phyloP scores from a whole-genome alignment of 2,329 filamentous ascomycete genomes.

The Stemphylium lycopersici region DNA sequence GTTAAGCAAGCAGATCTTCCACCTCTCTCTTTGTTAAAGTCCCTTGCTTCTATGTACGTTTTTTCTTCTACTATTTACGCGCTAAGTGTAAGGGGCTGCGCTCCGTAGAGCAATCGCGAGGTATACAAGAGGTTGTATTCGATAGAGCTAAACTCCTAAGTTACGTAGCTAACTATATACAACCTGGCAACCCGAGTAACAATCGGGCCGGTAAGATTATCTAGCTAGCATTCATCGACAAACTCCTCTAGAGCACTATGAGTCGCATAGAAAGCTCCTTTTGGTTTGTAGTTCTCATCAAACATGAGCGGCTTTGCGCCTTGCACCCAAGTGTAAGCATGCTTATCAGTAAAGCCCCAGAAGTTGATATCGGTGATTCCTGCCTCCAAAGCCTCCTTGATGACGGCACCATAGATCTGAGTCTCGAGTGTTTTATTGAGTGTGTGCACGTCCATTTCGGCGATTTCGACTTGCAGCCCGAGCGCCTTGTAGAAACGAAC shows the following conservation, averaged over 20 bases:
- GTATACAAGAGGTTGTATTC: no score
- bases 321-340: slow-evolving; percentile 12
- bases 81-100: no score
- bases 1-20: background rate
- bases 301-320: slow-evolving; percentile 19
- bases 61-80: background rate
- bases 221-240: background rate
- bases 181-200: no score
- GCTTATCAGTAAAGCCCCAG: slow-evolving; percentile 18
- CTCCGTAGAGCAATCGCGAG: no score
- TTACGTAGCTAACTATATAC: no score
- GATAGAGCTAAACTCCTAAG: no score
- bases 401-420: slow-evolving; percentile 6
- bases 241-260: slow-evolving; percentile 1
- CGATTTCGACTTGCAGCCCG: slow-evolving; percentile 13
- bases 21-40: background rate
- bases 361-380: slow-evolving; percentile 16
- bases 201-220: no score
- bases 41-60: background rate
- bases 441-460: slow-evolving; percentile 15
- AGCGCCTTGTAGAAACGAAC: slow-evolving; percentile 10
- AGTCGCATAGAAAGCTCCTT: slow-evolving; percentile 8
- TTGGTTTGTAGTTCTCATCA: slow-evolving; percentile 8
- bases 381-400: slow-evolving; percentile 10
- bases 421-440: slow-evolving; percentile 4